Evolutionary conservation across 805 yeast species (phyloP).

Genomic region (Hanseniaspora opuntiae): DNA sequence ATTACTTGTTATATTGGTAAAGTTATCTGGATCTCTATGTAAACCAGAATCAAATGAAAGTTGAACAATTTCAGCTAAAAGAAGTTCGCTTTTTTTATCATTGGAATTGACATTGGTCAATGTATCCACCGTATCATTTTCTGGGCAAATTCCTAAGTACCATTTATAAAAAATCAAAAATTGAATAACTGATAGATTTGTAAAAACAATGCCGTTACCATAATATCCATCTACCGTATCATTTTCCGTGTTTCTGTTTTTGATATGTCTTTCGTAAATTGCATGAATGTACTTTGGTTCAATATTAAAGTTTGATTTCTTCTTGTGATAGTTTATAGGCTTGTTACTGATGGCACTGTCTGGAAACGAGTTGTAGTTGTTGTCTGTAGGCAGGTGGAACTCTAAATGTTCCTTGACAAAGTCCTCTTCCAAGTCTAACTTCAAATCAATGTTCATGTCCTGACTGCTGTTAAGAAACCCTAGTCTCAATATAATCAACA

Average conservation of each 20-base stretch:
- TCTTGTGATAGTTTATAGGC: slow-evolving; percentile 14
- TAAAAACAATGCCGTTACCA: background rate
- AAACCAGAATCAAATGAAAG: slow-evolving; percentile 57
- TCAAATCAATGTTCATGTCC: slow-evolving; percentile 22
- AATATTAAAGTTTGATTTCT: slow-evolving; percentile 17
- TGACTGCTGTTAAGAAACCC: slow-evolving; percentile 17
- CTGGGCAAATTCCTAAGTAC: slow-evolving; percentile 45
- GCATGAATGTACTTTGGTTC: slow-evolving; percentile 18
- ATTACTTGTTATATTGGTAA: slow-evolving; percentile 29
- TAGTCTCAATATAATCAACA: slow-evolving; percentile 39
- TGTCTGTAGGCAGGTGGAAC: slow-evolving; percentile 21
- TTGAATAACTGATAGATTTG: slow-evolving; percentile 35
- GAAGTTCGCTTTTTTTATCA: slow-evolving; percentile 41
- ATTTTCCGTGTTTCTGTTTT: slow-evolving; percentile 22
- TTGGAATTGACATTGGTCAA: slow-evolving; percentile 14
- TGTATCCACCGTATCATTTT: slow-evolving; percentile 24
- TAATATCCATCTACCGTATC: slow-evolving; percentile 13
- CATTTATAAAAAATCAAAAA: slow-evolving; percentile 44
- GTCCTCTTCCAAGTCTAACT: background rate
- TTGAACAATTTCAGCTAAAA: slow-evolving; percentile 43
- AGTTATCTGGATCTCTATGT: slow-evolving; percentile 51
- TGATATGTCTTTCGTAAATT: slow-evolving; percentile 19
- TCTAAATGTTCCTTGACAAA: slow-evolving; percentile 5
- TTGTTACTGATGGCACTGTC: slow-evolving; percentile 16
- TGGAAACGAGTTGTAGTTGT: background rate